Evolutionary conservation across 2,329 filamentous ascomycete species (phyloP).

Genomic region (Paracoccidioides brasiliensis): DNA sequence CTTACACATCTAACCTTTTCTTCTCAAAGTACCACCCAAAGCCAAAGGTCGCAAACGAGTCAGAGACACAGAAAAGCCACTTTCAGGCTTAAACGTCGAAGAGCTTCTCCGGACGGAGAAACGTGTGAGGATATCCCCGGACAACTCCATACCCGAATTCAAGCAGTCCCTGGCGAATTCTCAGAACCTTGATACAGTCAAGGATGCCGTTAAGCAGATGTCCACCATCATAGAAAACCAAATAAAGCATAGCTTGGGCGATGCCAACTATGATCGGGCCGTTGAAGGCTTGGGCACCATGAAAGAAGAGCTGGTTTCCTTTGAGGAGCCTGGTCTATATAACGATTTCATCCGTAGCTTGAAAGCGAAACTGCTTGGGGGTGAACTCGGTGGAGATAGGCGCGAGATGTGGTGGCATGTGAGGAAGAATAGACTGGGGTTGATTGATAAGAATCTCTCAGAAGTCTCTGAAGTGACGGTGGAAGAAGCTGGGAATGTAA

Average conservation of each 20-base stretch:
- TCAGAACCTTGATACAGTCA: slow-evolving; percentile 48
- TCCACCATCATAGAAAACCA: slow-evolving; percentile 53
- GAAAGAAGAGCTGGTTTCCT: slow-evolving; percentile 59
- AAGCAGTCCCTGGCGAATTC: slow-evolving; percentile 59
- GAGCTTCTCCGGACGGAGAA: slow-evolving; percentile 55
- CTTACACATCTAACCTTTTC: not conserved
- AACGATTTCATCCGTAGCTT: slow-evolving; percentile 60
- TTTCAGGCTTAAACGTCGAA: slow-evolving; percentile 81
- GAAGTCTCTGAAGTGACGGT: slow-evolving; percentile 53
- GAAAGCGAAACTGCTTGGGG: slow-evolving; percentile 58
- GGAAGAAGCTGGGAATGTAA: slow-evolving; percentile 53
- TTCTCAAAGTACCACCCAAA: slow-evolving; percentile 56
- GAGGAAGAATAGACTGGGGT: slow-evolving; percentile 51
- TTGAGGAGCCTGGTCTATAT: slow-evolving; percentile 64
- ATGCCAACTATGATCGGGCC: slow-evolving; percentile 59
- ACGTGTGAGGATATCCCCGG: slow-evolving; percentile 41
- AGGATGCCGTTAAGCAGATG: slow-evolving; percentile 62
- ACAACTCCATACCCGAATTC: slow-evolving; percentile 83
- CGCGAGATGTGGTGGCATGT: slow-evolving; percentile 73
- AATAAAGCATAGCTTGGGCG: slow-evolving; percentile 60
- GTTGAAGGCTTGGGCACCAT: slow-evolving; percentile 65
- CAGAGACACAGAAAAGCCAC: slow-evolving; percentile 60
- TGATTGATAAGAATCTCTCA: slow-evolving; percentile 53
- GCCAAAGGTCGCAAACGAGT: slow-evolving; percentile 56
- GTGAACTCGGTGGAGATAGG: slow-evolving; percentile 61